Evolutionary conservation across 176 grass and related monocot genomes (phyloP), one percentile per base, ranked within the genome.

Genomic region (Neostapfia colusana): DNA sequence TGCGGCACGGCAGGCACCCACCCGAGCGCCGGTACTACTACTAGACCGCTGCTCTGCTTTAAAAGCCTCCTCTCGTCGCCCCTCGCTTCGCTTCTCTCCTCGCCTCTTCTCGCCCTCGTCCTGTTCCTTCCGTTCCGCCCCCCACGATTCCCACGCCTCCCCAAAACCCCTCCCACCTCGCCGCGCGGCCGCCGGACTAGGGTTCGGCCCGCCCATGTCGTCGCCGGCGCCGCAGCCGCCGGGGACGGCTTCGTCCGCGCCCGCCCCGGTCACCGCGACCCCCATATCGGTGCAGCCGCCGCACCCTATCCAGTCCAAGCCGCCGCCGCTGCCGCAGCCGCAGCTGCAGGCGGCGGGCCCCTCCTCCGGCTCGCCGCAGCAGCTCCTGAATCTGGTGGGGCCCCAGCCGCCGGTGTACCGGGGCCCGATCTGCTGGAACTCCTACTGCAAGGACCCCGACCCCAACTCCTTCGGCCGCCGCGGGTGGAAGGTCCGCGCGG

Each of bases 361-460:
- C 16, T 21, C 21, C 23, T 1, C 55, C 72, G 46, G 8, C 15
- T 60, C 78, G 20, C 84, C 8, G 53, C 51, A 81, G 79, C 61
- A 37, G 7, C 62, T 78, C 35, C 15, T 78, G 63, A 78, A 78
- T 78, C 75, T 78, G 62, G 75, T 78, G 75, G 75, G 34, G 11
- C 13, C 89, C 48, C 75, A 75, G 28, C 84, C 17, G 53, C 79
- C 87, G 76, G 24, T 54, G 75, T 66, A 78, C 62, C 45, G 75
- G 62, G 75, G 49, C 76, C 79, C 78, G 82, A 92, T 86, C 89
- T 99, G 96, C 89, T 99, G 93, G 85, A 99, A 99, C 89, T 36
- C 85, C 46, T 78, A 87, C 79, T 99, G 96, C 85, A 99, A 99
- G 96, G 96, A 95, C 80, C 76, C 87, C 56, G 88, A 92, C 79